Percentiles rank a stretch among this genome's conserved stretches.
Evolutionary conservation across 768 basidiomycete species (phyloP).

Genomic region (Arthromyces matolae): DNA sequence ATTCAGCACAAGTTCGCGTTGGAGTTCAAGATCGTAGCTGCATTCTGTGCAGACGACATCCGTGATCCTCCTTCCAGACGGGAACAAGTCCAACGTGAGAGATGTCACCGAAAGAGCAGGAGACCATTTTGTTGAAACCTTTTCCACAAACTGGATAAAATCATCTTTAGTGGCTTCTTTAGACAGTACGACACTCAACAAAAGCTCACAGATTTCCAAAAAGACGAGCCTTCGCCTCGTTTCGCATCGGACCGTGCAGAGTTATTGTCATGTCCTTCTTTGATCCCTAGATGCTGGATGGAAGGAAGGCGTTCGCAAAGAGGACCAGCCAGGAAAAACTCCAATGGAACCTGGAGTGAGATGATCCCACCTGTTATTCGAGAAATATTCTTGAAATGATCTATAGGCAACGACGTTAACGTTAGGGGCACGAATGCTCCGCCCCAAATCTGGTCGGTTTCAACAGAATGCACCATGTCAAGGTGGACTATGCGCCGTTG

Average conservation of each 20-base stretch:
- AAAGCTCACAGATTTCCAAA: neutral
- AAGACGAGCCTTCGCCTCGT: neutral
- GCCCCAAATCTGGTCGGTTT: neutral
- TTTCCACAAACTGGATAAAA: neutral
- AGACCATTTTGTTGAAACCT: constrained; percentile 5
- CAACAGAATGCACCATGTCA: neutral
- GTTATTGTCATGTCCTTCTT: neutral
- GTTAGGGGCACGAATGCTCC: too few relatives aligned
- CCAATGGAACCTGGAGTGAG: constrained; percentile 1
- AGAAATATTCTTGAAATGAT: neutral
- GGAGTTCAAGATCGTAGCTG: constrained; percentile 4
- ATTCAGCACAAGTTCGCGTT: neutral
- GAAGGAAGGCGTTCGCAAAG: constrained; percentile 3
- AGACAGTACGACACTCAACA: neutral
- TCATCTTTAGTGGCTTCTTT: neutral
- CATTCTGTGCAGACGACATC: neutral
- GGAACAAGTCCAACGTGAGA: neutral
- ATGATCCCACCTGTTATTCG: neutral
- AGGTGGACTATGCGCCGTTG: constrained; percentile 8
- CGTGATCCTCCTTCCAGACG: neutral
- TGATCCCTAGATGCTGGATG: constrained; percentile 1
- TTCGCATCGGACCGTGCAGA: neutral
- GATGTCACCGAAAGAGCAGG: constrained; percentile 7
- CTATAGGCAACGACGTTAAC: neutral
- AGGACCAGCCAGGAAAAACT: constrained; percentile 3